Percentiles rank a stretch among this genome's conserved stretches.
phyloP scores from a whole-genome alignment of 1,284 basidiomycete genomes.

The Trametes hirsuta region DNA sequence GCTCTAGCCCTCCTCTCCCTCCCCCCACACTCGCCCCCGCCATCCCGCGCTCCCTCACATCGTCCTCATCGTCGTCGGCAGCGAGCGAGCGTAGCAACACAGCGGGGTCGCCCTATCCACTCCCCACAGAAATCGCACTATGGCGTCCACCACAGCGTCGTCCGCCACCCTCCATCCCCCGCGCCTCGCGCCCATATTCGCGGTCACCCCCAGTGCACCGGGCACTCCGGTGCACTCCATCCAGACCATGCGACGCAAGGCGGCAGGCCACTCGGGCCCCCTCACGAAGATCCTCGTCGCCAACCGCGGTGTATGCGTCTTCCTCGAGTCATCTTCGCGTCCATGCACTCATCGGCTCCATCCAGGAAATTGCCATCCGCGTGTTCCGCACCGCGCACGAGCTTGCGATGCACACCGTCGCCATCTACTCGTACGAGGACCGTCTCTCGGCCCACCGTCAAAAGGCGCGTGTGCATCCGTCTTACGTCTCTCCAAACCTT shows the following conservation, averaged over 20 bases:
- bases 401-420: conserved; percentile 98
- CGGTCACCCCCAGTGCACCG: conserved; percentile 71
- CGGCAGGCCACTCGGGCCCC: conserved; percentile 88
- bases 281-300: conserved; percentile 95
- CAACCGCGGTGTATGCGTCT: conserved; percentile 83
- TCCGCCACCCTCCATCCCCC: conserved; percentile 67
- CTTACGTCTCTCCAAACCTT: not conserved
- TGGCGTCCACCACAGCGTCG: conserved; percentile 24
- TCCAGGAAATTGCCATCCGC: conserved; percentile 97
- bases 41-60: conserved; percentile 5
- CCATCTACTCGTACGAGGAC: conserved; percentile 98
- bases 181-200: conserved; percentile 71
- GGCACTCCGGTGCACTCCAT: conserved; percentile 87
- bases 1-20: conserved; percentile 12
- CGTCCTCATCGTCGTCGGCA: conserved; percentile 14
- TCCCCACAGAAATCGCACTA: not conserved
- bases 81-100: conserved; percentile 6
- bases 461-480: conserved; percentile 61
- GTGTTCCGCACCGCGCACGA: conserved; percentile 99
- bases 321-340: not conserved
- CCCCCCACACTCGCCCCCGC: conserved; percentile 7
- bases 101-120: not conserved
- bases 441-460: conserved; percentile 96
- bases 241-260: conserved; percentile 88
- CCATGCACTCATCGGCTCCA: conserved; percentile 4